Conservation (phyloP, 1,139 yeast species). For the Trichomonascaceae sp. region DNA sequence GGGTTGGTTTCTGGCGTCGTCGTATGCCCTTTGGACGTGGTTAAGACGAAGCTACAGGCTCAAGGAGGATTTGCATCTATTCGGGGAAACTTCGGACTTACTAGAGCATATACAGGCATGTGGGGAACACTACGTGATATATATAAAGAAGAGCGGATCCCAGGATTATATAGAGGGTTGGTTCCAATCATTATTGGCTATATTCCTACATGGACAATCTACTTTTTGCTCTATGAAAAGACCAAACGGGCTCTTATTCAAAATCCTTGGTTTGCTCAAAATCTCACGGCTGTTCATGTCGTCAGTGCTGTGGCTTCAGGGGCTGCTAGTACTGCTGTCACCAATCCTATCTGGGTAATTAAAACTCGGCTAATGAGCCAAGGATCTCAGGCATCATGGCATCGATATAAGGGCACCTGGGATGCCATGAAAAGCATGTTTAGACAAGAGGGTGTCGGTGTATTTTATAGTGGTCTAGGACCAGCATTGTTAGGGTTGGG, state of each 20-base stretch:
- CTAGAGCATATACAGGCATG: constrained; percentile 45
- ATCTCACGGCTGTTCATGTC: constrained; percentile 56
- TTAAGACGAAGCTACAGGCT: constrained; percentile 91
- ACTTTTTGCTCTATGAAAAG: constrained; percentile 81
- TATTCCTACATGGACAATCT: constrained; percentile 96
- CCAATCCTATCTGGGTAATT: constrained; percentile 97
- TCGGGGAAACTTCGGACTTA: constrained; percentile 12
- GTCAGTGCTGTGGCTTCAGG: constrained; percentile 88
- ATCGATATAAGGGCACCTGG: constrained; percentile 64
- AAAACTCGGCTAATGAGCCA: constrained; percentile 93
- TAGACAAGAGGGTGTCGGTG: constrained; percentile 66
- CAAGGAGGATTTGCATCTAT: constrained; percentile 56
- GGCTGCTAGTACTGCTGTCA: constrained; percentile 72
- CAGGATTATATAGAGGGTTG: constrained; percentile 84
- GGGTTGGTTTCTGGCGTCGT: constrained; percentile 85
- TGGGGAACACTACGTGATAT: constrained; percentile 58
- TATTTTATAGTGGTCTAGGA: constrained; percentile 85
- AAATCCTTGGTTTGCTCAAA: constrained; percentile 4
- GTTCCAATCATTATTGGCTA: constrained; percentile 90
- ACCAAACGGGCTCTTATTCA: constrained; percentile 43
- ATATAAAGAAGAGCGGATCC: constrained; percentile 65
- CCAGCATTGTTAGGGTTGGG: constrained; percentile 87
- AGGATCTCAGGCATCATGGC: constrained; percentile 24
- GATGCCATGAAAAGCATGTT: constrained; percentile 83
- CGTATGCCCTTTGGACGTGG: constrained; percentile 92